These are phyloP conservation scores for Cucurbitaria berberidis DNA, from an alignment of 2,329 filamentous ascomycete genomes.

Conservation along the genomic window DNA sequence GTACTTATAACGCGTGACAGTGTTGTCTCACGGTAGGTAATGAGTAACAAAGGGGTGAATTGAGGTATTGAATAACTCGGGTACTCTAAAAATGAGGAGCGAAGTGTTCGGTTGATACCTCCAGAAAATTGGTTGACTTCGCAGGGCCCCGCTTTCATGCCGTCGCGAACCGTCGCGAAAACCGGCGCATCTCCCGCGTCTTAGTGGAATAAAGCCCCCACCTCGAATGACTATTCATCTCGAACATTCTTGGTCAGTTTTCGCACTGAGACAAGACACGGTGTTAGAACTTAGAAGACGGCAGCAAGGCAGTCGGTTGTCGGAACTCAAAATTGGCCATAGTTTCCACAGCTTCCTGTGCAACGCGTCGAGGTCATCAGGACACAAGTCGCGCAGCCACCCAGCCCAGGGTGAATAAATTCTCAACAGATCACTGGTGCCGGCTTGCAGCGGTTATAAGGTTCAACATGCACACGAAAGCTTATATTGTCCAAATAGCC, in stretches of 20 bases:
- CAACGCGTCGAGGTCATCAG: background rate
- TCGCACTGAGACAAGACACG: no score
- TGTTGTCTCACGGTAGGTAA: background rate
- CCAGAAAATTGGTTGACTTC: background rate
- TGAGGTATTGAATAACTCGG: background rate
- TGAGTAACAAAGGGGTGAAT: background rate
- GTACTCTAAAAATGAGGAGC: background rate
- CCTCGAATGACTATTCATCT: background rate
- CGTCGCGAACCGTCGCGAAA: background rate
- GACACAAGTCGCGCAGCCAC: no score
- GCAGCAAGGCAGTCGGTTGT: no score
- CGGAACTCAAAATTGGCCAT: no score
- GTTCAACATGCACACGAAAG: background rate
- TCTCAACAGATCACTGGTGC: no score
- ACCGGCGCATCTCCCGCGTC: background rate
- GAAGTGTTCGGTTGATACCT: background rate
- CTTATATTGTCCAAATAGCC: background rate
- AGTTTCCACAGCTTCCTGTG: background rate
- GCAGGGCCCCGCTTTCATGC: slow-evolving; percentile 2
- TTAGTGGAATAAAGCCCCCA: background rate
- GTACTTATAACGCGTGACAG: slow-evolving; percentile 24
- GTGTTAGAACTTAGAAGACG: no score
- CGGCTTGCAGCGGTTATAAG: no score
- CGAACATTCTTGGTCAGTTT: no score
- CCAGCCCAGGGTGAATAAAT: no score